phyloP scores from a whole-genome alignment of 225 moss, liverwort and hornwort genomes.

The Takakia lepidozioides region DNA sequence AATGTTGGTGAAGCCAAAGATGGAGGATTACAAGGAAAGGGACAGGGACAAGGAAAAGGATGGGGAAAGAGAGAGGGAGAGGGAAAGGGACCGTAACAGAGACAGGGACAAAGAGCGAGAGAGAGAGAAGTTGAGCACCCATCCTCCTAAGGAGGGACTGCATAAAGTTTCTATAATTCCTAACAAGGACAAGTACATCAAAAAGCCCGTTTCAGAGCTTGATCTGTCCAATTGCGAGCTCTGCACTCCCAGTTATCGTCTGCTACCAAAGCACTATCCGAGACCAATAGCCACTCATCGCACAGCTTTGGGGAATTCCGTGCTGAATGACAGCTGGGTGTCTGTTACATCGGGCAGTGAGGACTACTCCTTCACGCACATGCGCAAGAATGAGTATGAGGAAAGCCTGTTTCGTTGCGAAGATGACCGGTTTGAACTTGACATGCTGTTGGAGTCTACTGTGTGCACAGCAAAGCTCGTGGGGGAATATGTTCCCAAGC shows the following conservation, averaged over 20 bases:
- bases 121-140: conserved; percentile 14
- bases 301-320: conserved; percentile 34
- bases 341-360: conserved; percentile 97
- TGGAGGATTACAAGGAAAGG: conserved; percentile 65
- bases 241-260: conserved; percentile 53
- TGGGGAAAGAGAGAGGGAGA: conserved; percentile 44
- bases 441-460: conserved; percentile 50
- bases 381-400: conserved; percentile 90
- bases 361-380: conserved; percentile 81
- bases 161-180: conserved; percentile 43
- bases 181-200: conserved; percentile 75
- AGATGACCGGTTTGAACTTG: conserved; percentile 52
- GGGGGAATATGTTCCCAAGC: conserved; percentile 18
- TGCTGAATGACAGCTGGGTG: conserved; percentile 54
- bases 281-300: conserved; percentile 41
- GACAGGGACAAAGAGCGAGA: conserved; percentile 45
- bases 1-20: conserved; percentile 58
- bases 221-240: conserved; percentile 86
- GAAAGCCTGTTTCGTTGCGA: conserved; percentile 61
- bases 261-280: conserved; percentile 69
- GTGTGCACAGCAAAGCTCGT: conserved; percentile 28
- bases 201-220: conserved; percentile 90
- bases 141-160: conserved; percentile 38
- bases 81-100: conserved; percentile 41
- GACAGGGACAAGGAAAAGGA: conserved; percentile 48